Evolutionary conservation across 148 eudicot genomes (phyloP).

Genomic region (Drosera capensis): DNA sequence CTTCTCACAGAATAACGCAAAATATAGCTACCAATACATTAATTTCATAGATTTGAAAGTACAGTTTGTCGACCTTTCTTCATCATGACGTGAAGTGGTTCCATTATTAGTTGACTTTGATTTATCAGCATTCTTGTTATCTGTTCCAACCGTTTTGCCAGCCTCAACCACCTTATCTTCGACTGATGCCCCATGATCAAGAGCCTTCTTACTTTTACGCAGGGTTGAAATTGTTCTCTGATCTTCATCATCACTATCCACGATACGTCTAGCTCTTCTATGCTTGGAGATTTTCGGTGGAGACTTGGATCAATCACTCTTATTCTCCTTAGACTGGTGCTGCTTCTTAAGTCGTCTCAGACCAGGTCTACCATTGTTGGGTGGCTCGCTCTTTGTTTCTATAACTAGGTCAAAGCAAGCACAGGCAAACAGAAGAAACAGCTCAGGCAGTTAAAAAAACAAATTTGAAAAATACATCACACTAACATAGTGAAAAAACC

Average conservation of each 20-base stretch:
- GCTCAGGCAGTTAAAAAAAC: too few species aligned
- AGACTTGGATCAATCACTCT: slow-evolving; percentile 20
- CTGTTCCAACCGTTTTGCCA: slow-evolving; percentile 1
- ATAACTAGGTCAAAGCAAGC: slow-evolving; percentile 14
- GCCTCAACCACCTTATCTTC: slow-evolving; percentile 5
- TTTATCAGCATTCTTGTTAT: slow-evolving; percentile 4
- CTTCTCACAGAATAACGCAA: not conserved
- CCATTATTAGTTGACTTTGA: slow-evolving; percentile 6
- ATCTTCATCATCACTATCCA: slow-evolving; percentile 50
- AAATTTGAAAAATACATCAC: too few species aligned
- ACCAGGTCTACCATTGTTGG: slow-evolving; percentile 10
- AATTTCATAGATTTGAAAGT: slow-evolving; percentile 3
- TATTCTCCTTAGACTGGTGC: slow-evolving; percentile 36
- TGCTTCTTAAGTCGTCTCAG: slow-evolving; percentile 34
- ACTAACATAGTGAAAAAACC: too few species aligned
- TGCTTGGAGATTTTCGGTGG: slow-evolving; percentile 5
- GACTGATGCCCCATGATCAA: not conserved
- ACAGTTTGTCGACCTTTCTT: slow-evolving; percentile 25
- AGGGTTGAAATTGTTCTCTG: slow-evolving; percentile 28
- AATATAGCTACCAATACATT: not conserved
- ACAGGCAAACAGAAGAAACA: not conserved
- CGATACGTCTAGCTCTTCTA: slow-evolving; percentile 1
- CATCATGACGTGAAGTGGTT: slow-evolving; percentile 9
- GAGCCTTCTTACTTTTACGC: slow-evolving; percentile 13
- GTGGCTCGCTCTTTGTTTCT: slow-evolving; percentile 15